A percentile compares a stretch with the other conserved stretches of the same genome.
Evolutionary conservation across 2,329 filamentous ascomycete species (phyloP).

Genomic region (Hyphodiscus sp.): DNA sequence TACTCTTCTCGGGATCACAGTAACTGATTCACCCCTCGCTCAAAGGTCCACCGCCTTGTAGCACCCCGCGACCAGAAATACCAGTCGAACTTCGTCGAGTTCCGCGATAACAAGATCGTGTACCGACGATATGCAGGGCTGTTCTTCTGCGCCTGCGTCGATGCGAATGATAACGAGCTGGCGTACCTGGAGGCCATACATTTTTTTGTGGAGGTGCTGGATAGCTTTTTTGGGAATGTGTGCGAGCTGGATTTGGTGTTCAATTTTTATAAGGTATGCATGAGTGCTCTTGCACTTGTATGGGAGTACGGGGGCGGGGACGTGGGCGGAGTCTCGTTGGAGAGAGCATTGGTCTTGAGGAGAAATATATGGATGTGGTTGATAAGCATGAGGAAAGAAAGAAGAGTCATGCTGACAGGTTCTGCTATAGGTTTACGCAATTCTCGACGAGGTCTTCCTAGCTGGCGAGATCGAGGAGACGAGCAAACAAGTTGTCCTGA

Average conservation of each 20-base stretch:
- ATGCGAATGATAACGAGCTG: conserved; percentile 97
- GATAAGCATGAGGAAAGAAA: not conserved
- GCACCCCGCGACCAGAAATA: conserved; percentile 98
- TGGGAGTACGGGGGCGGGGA: not conserved
- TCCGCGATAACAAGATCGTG: conserved; percentile 90
- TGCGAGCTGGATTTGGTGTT: conserved; percentile 92
- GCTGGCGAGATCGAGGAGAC: conserved; percentile 98
- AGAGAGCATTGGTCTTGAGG: not conserved
- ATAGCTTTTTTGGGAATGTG: conserved; percentile 98
- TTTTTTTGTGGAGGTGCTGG: conserved; percentile 98
- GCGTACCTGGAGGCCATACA: conserved; percentile 96
- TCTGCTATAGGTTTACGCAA: conserved; percentile 80
- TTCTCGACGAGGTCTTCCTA: conserved; percentile 95
- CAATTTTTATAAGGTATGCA: conserved; percentile 64
- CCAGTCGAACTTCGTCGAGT: conserved; percentile 99
- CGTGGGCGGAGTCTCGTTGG: not conserved
- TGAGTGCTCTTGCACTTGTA: not conserved
- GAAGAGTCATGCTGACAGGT: conserved; percentile 1
- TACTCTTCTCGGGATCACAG: not conserved
- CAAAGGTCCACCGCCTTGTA: conserved; percentile 90
- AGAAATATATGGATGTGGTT: not conserved
- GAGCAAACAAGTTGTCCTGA: conserved; percentile 95
- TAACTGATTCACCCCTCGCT: not conserved
- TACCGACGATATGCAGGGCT: conserved; percentile 96
- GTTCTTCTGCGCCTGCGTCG: conserved; percentile 99